Base-by-base conservation (phyloP, 139 green algal species). In the Chloropicon primus region DNA sequence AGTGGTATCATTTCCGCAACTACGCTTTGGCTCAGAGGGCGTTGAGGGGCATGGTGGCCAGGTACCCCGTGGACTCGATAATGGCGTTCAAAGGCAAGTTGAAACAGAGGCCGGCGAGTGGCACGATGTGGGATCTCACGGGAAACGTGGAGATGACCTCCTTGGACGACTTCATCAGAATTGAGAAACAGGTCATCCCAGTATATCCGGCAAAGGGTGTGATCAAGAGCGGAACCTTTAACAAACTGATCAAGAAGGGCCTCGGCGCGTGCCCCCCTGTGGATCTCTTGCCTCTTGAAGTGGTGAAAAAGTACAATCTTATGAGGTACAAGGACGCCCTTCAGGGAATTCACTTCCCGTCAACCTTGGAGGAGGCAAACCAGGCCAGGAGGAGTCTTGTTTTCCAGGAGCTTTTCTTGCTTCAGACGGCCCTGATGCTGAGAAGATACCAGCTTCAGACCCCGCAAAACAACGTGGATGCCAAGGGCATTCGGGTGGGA, bases 381-480 rank as follows among this genome's bases (percentile, higher is more conserved):
- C 28, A 5, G 0, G 84, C 80, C 0, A 80, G 88, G 22, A 77
- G 76, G 41, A 77, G 87, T 1, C 78, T 96, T 26, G 91, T 91
- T 25, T 94, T 96, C 78, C 77, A 96, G 77, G 93, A 97, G 80
- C 86, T 97, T 74, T 81, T 95, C 53, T 81, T 91, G 26, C 79
- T 94, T 22, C 93, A 97, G n/a, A 2, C 41, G 28, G 5, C 21
- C 24, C 21, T 24, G 26, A 41, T 23, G 74, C n/a, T 81, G 22
- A 0, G 22, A 71, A 25, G 26, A 62, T 28, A 24, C 41, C 26
- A 72, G 27, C 76, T 76, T 25, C 29, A 77, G 77, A 75, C 41
- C 72, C 74, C 28, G 25, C 74, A 80, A 25, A 24, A 73, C 73
- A 71, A 41, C 27, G 27, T 73, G 24, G 24, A 23, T 2, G 54